phyloP scores from a whole-genome alignment of 2,329 filamentous ascomycete species.

The Cordyceps cateniannulata region DNA sequence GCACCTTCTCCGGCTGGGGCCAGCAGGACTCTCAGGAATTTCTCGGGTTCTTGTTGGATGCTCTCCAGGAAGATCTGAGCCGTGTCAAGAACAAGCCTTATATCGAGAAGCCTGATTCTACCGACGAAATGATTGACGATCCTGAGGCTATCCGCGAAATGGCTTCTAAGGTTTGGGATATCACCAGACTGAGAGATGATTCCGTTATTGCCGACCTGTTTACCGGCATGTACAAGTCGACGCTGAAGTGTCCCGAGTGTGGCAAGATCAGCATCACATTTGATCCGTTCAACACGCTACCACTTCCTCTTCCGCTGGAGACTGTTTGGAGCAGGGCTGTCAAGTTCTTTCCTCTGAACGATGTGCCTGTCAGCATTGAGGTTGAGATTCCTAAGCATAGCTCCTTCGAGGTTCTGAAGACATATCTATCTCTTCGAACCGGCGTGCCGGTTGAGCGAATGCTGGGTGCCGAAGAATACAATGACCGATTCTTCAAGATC shows the following conservation, averaged over 20 bases:
- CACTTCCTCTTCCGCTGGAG: slow-evolving; percentile 81
- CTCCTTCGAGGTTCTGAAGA: slow-evolving; percentile 62
- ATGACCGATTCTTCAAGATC: slow-evolving; percentile 77
- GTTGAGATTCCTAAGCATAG: slow-evolving; percentile 77
- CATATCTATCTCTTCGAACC: slow-evolving; percentile 60
- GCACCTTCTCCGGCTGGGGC: slow-evolving; percentile 86
- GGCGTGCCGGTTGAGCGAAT: slow-evolving; percentile 59
- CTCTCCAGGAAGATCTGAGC: slow-evolving; percentile 90
- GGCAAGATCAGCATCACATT: slow-evolving; percentile 97
- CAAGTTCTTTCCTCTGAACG: slow-evolving; percentile 70
- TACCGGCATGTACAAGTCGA: slow-evolving; percentile 97
- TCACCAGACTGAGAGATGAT: slow-evolving; percentile 87
- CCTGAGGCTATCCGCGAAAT: slow-evolving; percentile 74
- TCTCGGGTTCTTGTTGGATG: slow-evolving; percentile 87
- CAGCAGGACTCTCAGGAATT: slow-evolving; percentile 99
- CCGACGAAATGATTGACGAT: slow-evolving; percentile 88
- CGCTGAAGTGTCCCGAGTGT: slow-evolving; percentile 83
- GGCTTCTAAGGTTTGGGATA: slow-evolving; percentile 83
- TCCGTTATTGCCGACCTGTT: slow-evolving; percentile 95
- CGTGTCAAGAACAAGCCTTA: slow-evolving; percentile 94
- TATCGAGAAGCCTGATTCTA: slow-evolving; percentile 94
- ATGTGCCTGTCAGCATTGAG: slow-evolving; percentile 62
- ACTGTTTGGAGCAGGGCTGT: slow-evolving; percentile 71
- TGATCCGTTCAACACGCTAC: slow-evolving; percentile 93
- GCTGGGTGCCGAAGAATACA: slow-evolving; percentile 79